These are phyloP conservation scores for Colletotrichum tropicale DNA, from an alignment of 2,329 filamentous ascomycete genomes.

Conservation along the genomic window DNA sequence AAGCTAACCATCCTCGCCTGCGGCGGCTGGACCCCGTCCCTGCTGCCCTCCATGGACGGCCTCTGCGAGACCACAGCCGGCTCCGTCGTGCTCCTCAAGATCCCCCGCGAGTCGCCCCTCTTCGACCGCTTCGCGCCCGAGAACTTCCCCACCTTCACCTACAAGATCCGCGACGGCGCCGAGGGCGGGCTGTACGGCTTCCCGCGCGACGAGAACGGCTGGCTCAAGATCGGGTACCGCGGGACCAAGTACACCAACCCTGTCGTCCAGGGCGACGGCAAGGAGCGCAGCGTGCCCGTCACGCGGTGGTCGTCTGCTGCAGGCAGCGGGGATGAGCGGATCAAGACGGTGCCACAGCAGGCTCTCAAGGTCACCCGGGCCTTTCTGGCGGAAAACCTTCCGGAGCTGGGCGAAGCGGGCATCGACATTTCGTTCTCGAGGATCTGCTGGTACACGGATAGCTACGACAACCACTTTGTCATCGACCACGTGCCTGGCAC, in stretches of 20 bases:
- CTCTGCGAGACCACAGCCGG: slow-evolving; percentile 24
- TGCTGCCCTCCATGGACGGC: slow-evolving; percentile 22
- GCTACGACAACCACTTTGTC: slow-evolving; percentile 55
- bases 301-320: slow-evolving; percentile 36
- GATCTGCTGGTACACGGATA: slow-evolving; percentile 67
- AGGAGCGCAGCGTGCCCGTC: slow-evolving; percentile 40
- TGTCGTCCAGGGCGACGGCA: slow-evolving; percentile 32
- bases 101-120: slow-evolving; percentile 13
- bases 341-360: slow-evolving; percentile 23
- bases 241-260: slow-evolving; percentile 43
- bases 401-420: slow-evolving; percentile 38
- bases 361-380: slow-evolving; percentile 26
- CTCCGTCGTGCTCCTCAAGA: slow-evolving; percentile 19
- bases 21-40: slow-evolving; percentile 31
- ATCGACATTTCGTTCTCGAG: slow-evolving; percentile 42
- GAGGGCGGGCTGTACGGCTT: slow-evolving; percentile 31
- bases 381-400: slow-evolving; percentile 44
- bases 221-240: slow-evolving; percentile 32
- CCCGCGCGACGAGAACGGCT: slow-evolving; percentile 25
- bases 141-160: slow-evolving; percentile 23
- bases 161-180: slow-evolving; percentile 24
- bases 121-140: slow-evolving; percentile 16
- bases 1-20: slow-evolving; percentile 42
- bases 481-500: slow-evolving; percentile 42
- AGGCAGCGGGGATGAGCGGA: slow-evolving; percentile 12